These are phyloP conservation scores for Eimeria zaria DNA, from an alignment of 169 alveolate species.

Conservation along the genomic window DNA sequence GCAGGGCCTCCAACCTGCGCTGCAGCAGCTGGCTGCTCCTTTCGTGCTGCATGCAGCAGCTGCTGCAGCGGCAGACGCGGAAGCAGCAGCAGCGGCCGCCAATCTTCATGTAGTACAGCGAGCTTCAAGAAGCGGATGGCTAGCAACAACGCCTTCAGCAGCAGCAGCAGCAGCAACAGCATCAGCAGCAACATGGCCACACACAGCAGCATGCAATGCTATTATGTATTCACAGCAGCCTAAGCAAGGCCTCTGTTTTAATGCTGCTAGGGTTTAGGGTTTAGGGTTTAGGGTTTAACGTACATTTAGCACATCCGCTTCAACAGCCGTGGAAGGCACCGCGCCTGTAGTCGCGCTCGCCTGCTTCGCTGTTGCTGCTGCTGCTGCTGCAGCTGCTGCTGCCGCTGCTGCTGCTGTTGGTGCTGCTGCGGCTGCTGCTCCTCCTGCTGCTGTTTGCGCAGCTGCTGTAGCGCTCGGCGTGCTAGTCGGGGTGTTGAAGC, in stretches of 20 bases:
- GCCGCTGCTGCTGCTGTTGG: conserved; percentile 27
- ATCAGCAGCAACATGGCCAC: not conserved
- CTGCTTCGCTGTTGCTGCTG: conserved; percentile 42
- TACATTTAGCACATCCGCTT: conserved; percentile 22
- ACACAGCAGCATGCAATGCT: not conserved
- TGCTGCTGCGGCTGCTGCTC: not conserved
- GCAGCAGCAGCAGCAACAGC: conserved; percentile 1
- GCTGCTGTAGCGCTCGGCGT: conserved; percentile 39
- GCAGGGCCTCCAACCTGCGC: conserved; percentile 16
- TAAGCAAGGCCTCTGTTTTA: not conserved
- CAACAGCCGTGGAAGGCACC: not conserved
- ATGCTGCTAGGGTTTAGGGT: not conserved
- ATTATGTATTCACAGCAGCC: not conserved
- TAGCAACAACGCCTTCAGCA: conserved; percentile 81
- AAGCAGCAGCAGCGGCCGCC: conserved; percentile 82
- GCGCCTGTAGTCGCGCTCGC: conserved; percentile 53
- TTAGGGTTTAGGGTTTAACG: conserved; percentile 1
- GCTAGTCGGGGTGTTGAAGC: conserved; percentile 24
- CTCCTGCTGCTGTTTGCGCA: not conserved
- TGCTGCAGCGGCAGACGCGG: conserved; percentile 81
- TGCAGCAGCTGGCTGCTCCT: conserved; percentile 34
- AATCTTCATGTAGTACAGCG: conserved; percentile 86
- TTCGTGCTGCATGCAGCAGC: conserved; percentile 47
- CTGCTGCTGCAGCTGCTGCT: conserved; percentile 16
- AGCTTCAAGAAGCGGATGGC: conserved; percentile 87